Base-by-base conservation (phyloP, 495 filamentous ascomycete species). In the Aspergillus bertholletiae region DNA sequence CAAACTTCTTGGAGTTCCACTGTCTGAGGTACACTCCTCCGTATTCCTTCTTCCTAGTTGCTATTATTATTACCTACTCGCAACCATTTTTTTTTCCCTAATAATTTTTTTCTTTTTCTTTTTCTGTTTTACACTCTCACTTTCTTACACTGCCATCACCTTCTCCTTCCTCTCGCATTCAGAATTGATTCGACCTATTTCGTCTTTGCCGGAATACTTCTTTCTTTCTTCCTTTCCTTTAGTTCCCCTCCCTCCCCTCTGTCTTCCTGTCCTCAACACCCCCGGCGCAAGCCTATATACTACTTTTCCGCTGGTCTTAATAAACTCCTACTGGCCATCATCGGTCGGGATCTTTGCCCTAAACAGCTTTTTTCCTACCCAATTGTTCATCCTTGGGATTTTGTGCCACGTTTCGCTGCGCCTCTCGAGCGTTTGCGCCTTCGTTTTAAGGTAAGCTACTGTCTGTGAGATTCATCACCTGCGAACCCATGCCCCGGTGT, bases 381-480 rank as follows among this genome's bases (percentile, higher is more conserved):
- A 60, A 63, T 60, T 60, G 60, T 63, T 60, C 55, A 49, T 51
- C 39, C 52, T 53, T 54, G 56, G 46, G 37, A 46, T 64, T 55
- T 63, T 59, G 62, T 67, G 62, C 65, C 65, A 67, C 65, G 65
- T 67, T 67, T 58, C 59, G 53, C 56, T 55, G 62, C 58, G 43
- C 56, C 53, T 54, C 52, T 55, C 45, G 54, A 57, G 55, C 58
- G 64, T 62, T 62, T 58, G 56, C 53, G 5, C 54, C 62, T 51
- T 50, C 56, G 27, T 52, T 56, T 46, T 55, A 52, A 58, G 57
- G 61, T 64, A 64, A 58, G 61, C 55, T 49, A 39, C 54, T 51
- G 26, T 44, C 49, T 52, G 55, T 39, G 41, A 53, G 49, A 56
- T 57, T 49, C 53, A 49, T 50, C 48, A 28, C 49, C 55, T 55